Base-by-base conservation (phyloP, 768 basidiomycete species). In the Udeniomyces megalosporus region DNA sequence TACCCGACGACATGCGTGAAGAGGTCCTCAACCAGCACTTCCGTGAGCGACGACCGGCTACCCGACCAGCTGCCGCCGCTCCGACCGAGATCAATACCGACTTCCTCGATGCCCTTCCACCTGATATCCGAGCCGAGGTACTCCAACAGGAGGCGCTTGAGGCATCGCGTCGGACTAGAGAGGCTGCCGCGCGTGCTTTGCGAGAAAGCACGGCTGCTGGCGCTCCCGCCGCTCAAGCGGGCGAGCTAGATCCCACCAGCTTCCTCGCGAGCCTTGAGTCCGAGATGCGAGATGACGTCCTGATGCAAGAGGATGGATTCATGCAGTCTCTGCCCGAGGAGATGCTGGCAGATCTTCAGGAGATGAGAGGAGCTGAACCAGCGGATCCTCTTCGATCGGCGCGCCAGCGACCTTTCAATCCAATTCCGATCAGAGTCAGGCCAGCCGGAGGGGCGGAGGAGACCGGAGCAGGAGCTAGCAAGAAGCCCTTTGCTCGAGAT, bases 1-100 rank as follows among this genome's bases (percentile, higher is more conserved):
- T 99, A 10, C 95, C 95, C 0, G 95, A 99, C 70, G 93, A 97
- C 67, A 97, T 99, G 85, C 82, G 95, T 55, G 93, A 95, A 71
- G 95, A 99, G 71, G 90, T 99, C 38, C 79, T 99, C 58, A 91
- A 92, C 69, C 95, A 99, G 70, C 93, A 99, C 70, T 83, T 96
- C 68, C 84, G 91, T 10, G 95, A 97, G 68, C 58, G 84, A 64
- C 83, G 85, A 45, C 83, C 86, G 12, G 82, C 88, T 4, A 78
- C 62, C 6, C 58, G 53, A 20, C 51, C 61, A 28, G 49, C 59
- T 4, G 70, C 76, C 83, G 60, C 85, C 85, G 71, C 35, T 54
- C 85, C 81, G 35, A 89, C 89, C 0, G 84, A 87, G 69, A 92
- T 99, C 73, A 93, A 87, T 73, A 72, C 84, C 1, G 95, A 99